These are phyloP conservation scores for Stephanodiscus minutulus DNA, from an alignment of 108 stramenopile genomes.

Conservation along the genomic window DNA sequence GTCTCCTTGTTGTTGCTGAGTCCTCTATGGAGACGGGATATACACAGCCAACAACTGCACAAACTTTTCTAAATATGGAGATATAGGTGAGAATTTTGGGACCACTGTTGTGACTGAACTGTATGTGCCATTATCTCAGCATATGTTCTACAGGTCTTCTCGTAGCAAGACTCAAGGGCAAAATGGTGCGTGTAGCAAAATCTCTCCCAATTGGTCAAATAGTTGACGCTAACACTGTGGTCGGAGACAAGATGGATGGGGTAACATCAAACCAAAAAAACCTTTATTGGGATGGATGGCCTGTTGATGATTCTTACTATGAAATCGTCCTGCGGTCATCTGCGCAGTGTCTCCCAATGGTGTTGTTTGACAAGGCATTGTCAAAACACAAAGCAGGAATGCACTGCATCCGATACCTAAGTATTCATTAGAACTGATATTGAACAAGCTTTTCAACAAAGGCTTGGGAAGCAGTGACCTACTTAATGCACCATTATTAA, in stretches of 20 bases:
- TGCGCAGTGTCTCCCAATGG: constrained; percentile 38
- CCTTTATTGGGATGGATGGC: constrained; percentile 1
- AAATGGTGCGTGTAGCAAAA: constrained; percentile 8
- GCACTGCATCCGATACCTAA: not conserved
- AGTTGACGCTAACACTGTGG: constrained; percentile 25
- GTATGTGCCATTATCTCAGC: too few species aligned
- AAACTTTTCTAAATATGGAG: constrained; percentile 40
- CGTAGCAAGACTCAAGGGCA: constrained; percentile 33
- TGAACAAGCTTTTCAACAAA: not conserved
- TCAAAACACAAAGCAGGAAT: not conserved
- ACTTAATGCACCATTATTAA: not conserved
- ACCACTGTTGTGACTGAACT: not conserved
- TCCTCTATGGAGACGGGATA: constrained; percentile 52
- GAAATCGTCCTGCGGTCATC: constrained; percentile 40
- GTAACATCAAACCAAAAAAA: not conserved
- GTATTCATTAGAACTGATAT: not conserved
- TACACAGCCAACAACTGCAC: constrained; percentile 46
- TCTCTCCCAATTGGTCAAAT: not conserved
- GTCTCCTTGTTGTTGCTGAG: too few species aligned
- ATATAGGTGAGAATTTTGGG: not conserved
- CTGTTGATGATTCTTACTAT: constrained; percentile 17
- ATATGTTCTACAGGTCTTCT: constrained; percentile 31
- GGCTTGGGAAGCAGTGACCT: not conserved
- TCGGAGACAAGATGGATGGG: constrained; percentile 41
- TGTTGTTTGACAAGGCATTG: constrained; percentile 26